Base-by-base conservation (phyloP, 768 basidiomycete genomes). In the Tephrocybe sp. region DNA sequence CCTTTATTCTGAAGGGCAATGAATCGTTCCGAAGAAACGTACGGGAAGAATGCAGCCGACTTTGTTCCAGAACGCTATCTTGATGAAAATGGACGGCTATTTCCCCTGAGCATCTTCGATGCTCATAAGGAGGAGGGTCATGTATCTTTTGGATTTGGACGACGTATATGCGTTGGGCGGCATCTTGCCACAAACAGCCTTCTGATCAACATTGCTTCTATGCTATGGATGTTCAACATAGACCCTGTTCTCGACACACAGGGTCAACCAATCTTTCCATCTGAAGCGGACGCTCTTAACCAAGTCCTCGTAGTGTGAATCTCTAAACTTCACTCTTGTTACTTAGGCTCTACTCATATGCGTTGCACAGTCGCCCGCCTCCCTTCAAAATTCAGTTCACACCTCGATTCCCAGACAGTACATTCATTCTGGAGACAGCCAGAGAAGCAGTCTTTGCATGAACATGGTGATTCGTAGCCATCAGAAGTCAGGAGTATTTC, bases 71-170 rank as follows among this genome's bases (percentile, higher is more conserved):
- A 12, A 58, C 51, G 51, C 8, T 52, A 45, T n/a, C 37, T 52
- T 24, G 51, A 52, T n/a, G 8, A 36, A 8, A 14, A 36, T 14
- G 34, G 45, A 52, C 51, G 4, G 23, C 44, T 17, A 21, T 33
- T 17, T 32, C 45, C 42, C 18, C 23, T 52, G 3, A 38, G 36
- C 23, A 38, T 44, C 14, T 52, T 52, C 17, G 51, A 52, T n/a
- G 65, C 72, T 2, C 67, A 68, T 6, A 59, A 58, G 17, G 34
- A 36, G 34, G 34, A 36, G 34, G 34, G 34, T 4, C 34, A 36
- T 36, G 60, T 72, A 34, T 65, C 70, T 3, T 77, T 73, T 56
- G 70, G 75, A 24, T 76, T 74, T 45, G 75, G 74, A 26, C 57
- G 74, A 41, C 60, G 73, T 21, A 67, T 72, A 11, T 75, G 73